A percentile compares a stretch with the other conserved stretches of the same genome.
Conservation (phyloP, 257 asterid genomes). For the Solanum medicagineum region DNA sequence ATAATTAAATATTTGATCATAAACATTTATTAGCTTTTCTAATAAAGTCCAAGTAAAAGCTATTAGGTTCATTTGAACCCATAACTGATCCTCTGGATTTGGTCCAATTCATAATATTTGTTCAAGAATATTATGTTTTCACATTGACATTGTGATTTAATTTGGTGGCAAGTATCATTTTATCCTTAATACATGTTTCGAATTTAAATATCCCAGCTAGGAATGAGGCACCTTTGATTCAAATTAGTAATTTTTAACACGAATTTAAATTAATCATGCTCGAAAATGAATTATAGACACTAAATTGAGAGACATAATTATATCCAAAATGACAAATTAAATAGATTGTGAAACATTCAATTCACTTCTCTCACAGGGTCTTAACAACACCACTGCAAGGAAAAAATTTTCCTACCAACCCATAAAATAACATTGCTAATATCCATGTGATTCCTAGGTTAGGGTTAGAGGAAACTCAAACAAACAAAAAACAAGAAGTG, state of each 20-base stretch:
- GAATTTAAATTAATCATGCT: not conserved
- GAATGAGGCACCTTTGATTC: not conserved
- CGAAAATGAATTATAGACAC: not conserved
- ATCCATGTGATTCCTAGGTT: not conserved
- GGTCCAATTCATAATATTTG: not conserved
- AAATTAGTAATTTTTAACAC: not conserved
- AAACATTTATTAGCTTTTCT: not conserved
- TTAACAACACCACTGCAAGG: slow-evolving; percentile 17
- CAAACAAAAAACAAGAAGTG: not conserved
- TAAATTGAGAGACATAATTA: not conserved
- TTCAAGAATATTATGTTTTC: not conserved
- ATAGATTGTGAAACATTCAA: not conserved
- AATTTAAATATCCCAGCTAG: too few relatives aligned
- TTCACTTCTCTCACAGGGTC: slow-evolving; percentile 9
- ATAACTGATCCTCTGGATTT: not conserved
- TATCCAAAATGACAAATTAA: not conserved
- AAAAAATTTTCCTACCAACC: not conserved
- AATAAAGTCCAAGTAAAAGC: not conserved
- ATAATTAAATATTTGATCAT: not conserved
- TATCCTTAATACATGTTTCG: not conserved
- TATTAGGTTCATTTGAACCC: not conserved
- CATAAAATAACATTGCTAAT: not conserved
- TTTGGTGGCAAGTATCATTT: not conserved
- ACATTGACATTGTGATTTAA: not conserved
- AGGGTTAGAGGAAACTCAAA: not conserved